A percentile compares a stretch with the other conserved stretches of the same genome.
Conservation (phyloP, 2,329 filamentous ascomycete species). For the Massarina eburnea region DNA sequence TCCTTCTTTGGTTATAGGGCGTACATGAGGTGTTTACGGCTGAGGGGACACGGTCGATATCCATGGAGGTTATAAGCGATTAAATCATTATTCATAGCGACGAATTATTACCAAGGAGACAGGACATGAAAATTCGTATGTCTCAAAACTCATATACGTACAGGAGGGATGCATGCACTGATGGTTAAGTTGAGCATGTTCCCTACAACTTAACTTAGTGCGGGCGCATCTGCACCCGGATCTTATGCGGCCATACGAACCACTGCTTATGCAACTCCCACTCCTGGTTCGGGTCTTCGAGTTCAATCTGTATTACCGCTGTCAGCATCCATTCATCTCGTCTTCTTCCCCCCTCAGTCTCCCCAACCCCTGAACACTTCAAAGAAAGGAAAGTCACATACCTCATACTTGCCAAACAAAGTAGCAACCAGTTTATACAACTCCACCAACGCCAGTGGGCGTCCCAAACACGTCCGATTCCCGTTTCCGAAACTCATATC, state of each 20-base stretch:
- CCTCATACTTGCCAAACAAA: conserved; percentile 48
- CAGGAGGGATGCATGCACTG: too few species aligned
- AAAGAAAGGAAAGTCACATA: conserved; percentile 19
- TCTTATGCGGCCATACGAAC: conserved; percentile 44
- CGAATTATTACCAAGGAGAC: too few species aligned
- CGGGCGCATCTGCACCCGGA: conserved; percentile 27
- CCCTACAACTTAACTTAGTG: neutral
- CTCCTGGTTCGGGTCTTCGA: conserved; percentile 39
- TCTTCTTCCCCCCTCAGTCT: too few species aligned
- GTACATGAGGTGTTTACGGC: too few species aligned
- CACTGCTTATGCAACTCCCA: conserved; percentile 46
- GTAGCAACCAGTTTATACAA: conserved; percentile 56
- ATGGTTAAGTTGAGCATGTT: neutral
- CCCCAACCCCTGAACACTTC: neutral
- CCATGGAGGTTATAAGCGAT: too few species aligned
- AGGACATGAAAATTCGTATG: too few species aligned
- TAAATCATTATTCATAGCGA: too few species aligned
- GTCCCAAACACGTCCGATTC: conserved; percentile 32
- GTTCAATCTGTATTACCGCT: conserved; percentile 30
- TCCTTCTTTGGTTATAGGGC: too few species aligned
- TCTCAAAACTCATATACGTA: too few species aligned
- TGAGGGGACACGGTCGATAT: too few species aligned
- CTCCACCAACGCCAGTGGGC: conserved; percentile 32
- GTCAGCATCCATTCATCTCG: too few species aligned
- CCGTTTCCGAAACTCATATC: conserved; percentile 36